Base-by-base conservation (phyloP, 441 rosid species). In the Isatis lusitanica region DNA sequence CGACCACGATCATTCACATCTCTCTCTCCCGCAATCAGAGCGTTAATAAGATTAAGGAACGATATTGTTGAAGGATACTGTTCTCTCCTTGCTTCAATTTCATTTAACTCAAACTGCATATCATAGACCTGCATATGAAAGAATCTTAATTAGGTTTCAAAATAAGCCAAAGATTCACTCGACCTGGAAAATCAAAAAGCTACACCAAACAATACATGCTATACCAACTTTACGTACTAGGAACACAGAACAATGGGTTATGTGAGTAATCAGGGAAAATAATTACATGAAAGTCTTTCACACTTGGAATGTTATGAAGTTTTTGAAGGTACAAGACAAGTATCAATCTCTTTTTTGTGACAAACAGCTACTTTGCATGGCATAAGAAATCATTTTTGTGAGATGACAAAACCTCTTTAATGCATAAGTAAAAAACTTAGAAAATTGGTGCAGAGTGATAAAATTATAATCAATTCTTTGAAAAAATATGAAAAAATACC, bases 61-160 rank as follows among this genome's bases (percentile, higher is more conserved):
- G 99, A 93, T 75, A 95, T 84, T 17, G 98, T 93, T 15, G 99
- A 95, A 72, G 98, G 95, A 79, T 93, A 95, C 48, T 80, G 87
- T 81, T 95, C 99, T 72, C 85, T 90, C 79, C 99, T 91, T 68
- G 96, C 96, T 86, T 95, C 99, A 69, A 95, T 86, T 86, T 95
- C 99, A 85, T 95, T 93, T 81, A 95, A 82, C 85, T 95, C 99
- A 81, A 86, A 95, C 77, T 88, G 97, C 99, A 93, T 95, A 82
- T 95, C 97, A 77, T 93, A 95, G 67, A 95, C 90, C 99, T 95
- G 84, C 35, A 70, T 46, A 52, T 59, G 53, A 36, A 51, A 38
- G 31, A 26, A 43, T 51, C 56, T n/a, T 64, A 63, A 17, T 69
- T 56, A 77, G 59, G 40, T 53, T 72, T 51, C 44, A 66, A 63